phyloP scores from a whole-genome alignment of 768 basidiomycete genomes.

The Cubamyces sp. region DNA sequence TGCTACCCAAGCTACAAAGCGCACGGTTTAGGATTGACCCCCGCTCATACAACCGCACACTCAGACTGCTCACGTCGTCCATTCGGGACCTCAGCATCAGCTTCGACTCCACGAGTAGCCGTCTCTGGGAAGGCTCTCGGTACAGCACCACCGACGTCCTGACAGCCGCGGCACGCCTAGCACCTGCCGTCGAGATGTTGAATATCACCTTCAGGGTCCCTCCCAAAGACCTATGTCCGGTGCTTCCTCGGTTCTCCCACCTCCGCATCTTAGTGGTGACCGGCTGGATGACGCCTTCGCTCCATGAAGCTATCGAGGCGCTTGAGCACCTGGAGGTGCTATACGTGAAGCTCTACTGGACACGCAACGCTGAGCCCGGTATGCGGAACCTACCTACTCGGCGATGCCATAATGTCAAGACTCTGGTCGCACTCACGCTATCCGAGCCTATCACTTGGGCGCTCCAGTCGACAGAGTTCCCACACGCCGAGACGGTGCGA shows the following conservation, averaged over 20 bases:
- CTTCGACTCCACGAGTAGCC: slow-evolving; percentile 3
- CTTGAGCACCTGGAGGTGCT: slow-evolving; percentile 4
- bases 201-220: slow-evolving; percentile 6
- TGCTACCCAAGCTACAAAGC: slow-evolving; percentile 1
- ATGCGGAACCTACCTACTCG: not conserved
- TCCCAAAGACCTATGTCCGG: not conserved
- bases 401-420: not conserved
- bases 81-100: slow-evolving; percentile 4
- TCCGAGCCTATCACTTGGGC: not conserved
- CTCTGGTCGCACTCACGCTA: slow-evolving; percentile 3
- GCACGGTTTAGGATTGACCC: slow-evolving; percentile 3
- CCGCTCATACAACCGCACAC: slow-evolving; percentile 7
- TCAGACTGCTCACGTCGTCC: not conserved
- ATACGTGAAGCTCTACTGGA: slow-evolving; percentile 16
- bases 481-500: not conserved
- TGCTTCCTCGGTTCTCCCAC: slow-evolving; percentile 4
- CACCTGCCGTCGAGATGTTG: slow-evolving; percentile 3
- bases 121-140: not conserved
- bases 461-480: slow-evolving; percentile 1
- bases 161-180: not conserved
- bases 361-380: not conserved
- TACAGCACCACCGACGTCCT: not conserved
- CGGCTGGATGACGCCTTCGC: slow-evolving; percentile 13
- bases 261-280: slow-evolving; percentile 11
- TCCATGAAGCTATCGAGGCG: slow-evolving; percentile 5